A percentile compares a stretch with the other conserved stretches of the same genome.
Evolutionary conservation across 106 monocot species (phyloP).

Genomic region (Dendrobium catenatum): DNA sequence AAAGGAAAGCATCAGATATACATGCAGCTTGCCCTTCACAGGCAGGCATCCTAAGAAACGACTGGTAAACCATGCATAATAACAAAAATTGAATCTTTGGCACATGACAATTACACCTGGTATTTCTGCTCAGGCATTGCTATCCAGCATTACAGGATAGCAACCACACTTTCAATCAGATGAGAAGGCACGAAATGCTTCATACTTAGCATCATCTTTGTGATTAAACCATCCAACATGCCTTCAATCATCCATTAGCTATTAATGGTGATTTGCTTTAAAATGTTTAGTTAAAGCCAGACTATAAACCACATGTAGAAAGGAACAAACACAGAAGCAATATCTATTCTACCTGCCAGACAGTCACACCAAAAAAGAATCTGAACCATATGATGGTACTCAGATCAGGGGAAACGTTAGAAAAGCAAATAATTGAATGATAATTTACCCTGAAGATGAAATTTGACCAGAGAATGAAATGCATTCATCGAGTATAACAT

Average conservation of each 20-base stretch:
- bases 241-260: constrained; percentile 1
- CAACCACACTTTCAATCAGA: not conserved
- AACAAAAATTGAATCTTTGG: not conserved
- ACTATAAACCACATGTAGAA: not conserved
- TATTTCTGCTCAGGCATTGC: not conserved
- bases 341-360: not conserved
- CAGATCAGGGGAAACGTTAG: not conserved
- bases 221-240: not conserved
- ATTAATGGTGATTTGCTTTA: not conserved
- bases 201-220: not conserved
- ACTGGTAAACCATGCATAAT: not conserved
- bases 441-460: not conserved
- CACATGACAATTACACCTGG: not conserved
- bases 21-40: not conserved
- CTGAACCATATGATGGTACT: not conserved
- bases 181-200: not conserved
- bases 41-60: not conserved
- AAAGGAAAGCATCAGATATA: no score
- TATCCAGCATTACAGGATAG: not conserved
- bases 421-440: not conserved
- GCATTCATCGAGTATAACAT: not conserved
- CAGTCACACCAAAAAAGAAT: not conserved
- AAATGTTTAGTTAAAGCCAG: not conserved
- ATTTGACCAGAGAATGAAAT: not conserved
- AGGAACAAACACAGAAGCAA: not conserved